Conservation (phyloP, 2,329 filamentous ascomycete species). For the Botrytis hyacinthi region DNA sequence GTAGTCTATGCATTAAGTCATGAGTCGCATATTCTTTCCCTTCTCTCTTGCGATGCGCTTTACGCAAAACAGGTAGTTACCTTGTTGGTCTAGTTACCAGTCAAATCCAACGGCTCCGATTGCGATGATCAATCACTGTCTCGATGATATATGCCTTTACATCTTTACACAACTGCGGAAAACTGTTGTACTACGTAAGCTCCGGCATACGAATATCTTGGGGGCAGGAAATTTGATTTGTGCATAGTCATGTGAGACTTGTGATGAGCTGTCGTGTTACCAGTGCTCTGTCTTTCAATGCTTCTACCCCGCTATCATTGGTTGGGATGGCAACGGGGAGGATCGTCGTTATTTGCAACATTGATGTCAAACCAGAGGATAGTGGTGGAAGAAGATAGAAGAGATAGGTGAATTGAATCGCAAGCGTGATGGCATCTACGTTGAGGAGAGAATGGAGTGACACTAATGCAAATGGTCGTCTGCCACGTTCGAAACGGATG, state of each 20-base stretch:
- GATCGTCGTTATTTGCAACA: not conserved
- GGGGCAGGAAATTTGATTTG: constrained; percentile 16
- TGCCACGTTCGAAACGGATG: constrained; percentile 15
- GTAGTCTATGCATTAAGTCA: constrained; percentile 17
- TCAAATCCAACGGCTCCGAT: constrained; percentile 9
- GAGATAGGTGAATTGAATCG: not conserved
- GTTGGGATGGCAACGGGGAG: constrained; percentile 11
- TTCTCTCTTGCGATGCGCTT: constrained; percentile 1
- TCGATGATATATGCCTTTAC: constrained; percentile 1
- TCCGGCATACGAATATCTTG: constrained; percentile 1
- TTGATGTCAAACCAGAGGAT: not conserved
- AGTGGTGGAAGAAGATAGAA: not conserved
- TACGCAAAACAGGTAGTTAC: constrained; percentile 9
- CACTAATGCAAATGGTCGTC: constrained; percentile 14
- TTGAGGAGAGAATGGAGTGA: not conserved
- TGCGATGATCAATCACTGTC: constrained; percentile 1
- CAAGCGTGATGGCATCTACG: not conserved
- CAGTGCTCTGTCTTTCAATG: constrained; percentile 13
- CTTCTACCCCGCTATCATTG: constrained; percentile 12
- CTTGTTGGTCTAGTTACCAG: constrained; percentile 18
- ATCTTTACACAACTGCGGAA: constrained; percentile 1
- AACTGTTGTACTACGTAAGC: constrained; percentile 3
- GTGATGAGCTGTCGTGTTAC: constrained; percentile 17
- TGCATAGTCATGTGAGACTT: constrained; percentile 17
- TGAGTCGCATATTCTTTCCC: constrained; percentile 6